Evolutionary conservation across 805 yeast species (phyloP), one percentile per base, ranked within the genome.

Genomic region (Metschnikowia sp.): DNA sequence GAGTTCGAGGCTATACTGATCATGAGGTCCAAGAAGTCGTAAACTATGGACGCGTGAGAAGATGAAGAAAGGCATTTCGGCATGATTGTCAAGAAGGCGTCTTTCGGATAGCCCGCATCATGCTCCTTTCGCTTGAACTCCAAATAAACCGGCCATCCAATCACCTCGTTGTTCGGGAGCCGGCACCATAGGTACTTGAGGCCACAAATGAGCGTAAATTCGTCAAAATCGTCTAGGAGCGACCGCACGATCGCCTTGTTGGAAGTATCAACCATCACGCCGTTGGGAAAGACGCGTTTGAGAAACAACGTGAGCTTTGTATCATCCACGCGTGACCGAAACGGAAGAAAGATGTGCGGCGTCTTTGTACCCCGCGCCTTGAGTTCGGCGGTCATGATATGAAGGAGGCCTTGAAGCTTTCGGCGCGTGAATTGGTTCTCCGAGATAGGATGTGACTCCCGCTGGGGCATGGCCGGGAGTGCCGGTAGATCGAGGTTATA

Each of bases 111-210:
- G 7, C 81, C 79, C 1, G 81, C 79, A 45, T 82, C 83, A 35
- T 73, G 72, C 60, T 89, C 96, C 42, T 78, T 69, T 19, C 77
- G 70, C 54, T 77, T 83, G 62, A 85, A 90, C 47, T 83, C 80
- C 26, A 82, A 71, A 63, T 90, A 90, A 0, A 88, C 81, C 46
- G 83, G 85, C 96, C 96, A 89, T 0, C 96, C 94, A 38, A 90
- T 82, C 30, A 90, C 75, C 54, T 90, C 88, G 50, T 80, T 78
- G 47, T 83, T 84, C 8, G 92, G 92, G 18, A 91, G 66, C 49
- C 97, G 73, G 50, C 91, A 80, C 97, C 97, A 90, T 39, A 88
- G 72, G 66, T 87, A 90, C 61, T 88, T 89, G 49, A 90, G 70
- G 1, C 84, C 84, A 47, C 88, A 78, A 33, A 86, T 81, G 36